Conservation (phyloP, 2,329 filamentous ascomycete genomes). For the Sarocladium oryzae region DNA sequence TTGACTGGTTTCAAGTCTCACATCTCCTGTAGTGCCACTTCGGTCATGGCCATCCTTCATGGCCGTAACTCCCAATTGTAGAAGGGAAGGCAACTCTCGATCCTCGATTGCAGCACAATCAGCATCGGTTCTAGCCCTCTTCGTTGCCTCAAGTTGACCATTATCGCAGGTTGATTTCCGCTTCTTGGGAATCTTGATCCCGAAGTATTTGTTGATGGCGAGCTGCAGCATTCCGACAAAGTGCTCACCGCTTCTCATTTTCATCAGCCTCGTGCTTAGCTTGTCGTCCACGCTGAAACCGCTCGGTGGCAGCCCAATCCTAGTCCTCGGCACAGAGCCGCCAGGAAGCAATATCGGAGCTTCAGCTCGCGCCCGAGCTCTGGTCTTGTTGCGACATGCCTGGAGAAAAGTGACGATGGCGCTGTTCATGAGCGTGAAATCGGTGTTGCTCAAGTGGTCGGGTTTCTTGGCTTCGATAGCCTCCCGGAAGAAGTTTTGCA, state of each 20-base stretch:
- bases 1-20: too few species aligned
- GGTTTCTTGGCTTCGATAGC: neutral
- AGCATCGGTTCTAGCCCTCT: neutral
- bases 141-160: neutral
- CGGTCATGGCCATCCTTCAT: too few species aligned
- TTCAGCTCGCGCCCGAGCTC: neutral
- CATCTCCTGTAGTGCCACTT: too few species aligned
- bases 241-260: neutral
- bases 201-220: neutral
- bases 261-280: neutral
- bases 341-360: neutral
- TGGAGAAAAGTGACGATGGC: neutral
- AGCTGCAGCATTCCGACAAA: neutral
- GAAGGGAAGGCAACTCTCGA: too few species aligned
- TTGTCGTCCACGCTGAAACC: neutral
- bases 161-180: neutral
- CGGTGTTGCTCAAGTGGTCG: neutral
- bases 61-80: too few species aligned
- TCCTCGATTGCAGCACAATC: neutral
- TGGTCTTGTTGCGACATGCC: neutral
- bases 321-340: neutral
- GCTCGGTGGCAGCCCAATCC: neutral
- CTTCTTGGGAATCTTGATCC: neutral
- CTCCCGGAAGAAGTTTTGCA: conserved; percentile 1
- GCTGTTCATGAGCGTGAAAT: neutral